These are phyloP conservation scores for Dendrostoma leiphaemia DNA, from an alignment of 2,329 filamentous ascomycete species.

Conservation along the genomic window DNA sequence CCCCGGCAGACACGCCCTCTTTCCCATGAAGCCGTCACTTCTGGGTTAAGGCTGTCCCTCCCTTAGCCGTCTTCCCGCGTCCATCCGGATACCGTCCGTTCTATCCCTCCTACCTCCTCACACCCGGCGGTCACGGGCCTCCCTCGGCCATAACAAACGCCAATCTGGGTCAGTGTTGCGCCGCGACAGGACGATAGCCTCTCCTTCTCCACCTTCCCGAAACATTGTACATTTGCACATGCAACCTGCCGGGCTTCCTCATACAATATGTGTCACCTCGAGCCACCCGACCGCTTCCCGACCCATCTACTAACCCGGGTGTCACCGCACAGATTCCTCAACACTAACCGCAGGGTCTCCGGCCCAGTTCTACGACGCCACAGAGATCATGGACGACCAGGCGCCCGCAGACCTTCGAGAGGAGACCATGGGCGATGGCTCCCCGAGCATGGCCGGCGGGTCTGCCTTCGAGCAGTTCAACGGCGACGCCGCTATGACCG, in stretches of 20 bases:
- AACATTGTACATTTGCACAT: conserved; percentile 6
- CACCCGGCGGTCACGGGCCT: not conserved
- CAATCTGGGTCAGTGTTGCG: conserved; percentile 13
- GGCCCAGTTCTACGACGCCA: conserved; percentile 51
- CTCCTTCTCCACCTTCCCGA: not conserved
- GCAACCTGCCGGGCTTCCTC: conserved; percentile 2
- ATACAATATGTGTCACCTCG: conserved; percentile 9
- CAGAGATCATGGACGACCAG: conserved; percentile 50
- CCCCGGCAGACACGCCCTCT: conserved; percentile 3
- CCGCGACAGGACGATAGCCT: not conserved
- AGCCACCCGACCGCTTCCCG: conserved; percentile 33
- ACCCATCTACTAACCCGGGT: conserved; percentile 2
- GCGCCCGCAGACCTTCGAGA: conserved; percentile 40
- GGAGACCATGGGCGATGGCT: conserved; percentile 48
- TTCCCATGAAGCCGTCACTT: conserved; percentile 15
- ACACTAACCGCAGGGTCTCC: conserved; percentile 46
- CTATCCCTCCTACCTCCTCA: not conserved
- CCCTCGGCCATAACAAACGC: not conserved
- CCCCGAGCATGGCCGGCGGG: conserved; percentile 37
- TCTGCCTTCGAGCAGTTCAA: conserved; percentile 30
- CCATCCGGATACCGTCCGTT: not conserved
- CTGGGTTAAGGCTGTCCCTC: conserved; percentile 16
- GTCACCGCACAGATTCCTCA: conserved; percentile 43
- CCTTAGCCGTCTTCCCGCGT: not conserved
- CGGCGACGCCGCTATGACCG: conserved; percentile 43